These are phyloP conservation scores for Microsporum ferrugineum DNA, from an alignment of 2,329 filamentous ascomycete species.

Conservation along the genomic window DNA sequence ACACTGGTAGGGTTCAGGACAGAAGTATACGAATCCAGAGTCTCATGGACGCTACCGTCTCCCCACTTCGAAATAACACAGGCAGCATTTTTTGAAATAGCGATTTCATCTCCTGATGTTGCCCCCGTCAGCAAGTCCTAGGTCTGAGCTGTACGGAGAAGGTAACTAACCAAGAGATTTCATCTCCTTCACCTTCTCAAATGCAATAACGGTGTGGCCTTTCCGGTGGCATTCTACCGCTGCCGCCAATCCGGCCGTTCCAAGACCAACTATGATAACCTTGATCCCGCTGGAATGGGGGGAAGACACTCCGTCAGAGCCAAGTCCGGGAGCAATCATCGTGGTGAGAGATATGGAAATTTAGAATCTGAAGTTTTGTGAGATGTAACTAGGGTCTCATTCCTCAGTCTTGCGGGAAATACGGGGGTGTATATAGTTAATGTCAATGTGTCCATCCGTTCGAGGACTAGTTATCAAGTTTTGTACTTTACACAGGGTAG, in stretches of 20 bases:
- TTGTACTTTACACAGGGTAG: no score
- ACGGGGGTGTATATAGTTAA: no score
- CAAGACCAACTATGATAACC: constrained; percentile 12
- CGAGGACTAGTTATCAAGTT: no score
- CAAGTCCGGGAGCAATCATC: neutral
- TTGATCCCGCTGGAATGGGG: constrained; percentile 7
- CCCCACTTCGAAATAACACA: constrained; percentile 10
- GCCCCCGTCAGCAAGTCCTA: neutral
- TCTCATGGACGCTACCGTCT: constrained; percentile 5
- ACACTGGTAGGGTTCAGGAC: neutral
- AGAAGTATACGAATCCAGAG: neutral
- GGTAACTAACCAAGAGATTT: constrained; percentile 5
- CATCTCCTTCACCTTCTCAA: constrained; percentile 8
- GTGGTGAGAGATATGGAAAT: neutral
- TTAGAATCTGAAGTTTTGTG: no score
- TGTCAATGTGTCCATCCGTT: no score
- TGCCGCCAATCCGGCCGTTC: constrained; percentile 8
- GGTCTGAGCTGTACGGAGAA: neutral
- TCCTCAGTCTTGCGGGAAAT: no score
- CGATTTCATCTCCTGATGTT: constrained; percentile 9
- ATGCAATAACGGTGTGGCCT: constrained; percentile 9
- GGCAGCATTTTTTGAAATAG: constrained; percentile 8
- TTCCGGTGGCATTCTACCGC: constrained; percentile 13
- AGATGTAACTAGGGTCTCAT: no score
- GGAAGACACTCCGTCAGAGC: neutral